A percentile compares a stretch with the other conserved stretches of the same genome.
Evolutionary conservation across 179 eudicot genomes (phyloP).

Genomic region (Beta corolliflora): DNA sequence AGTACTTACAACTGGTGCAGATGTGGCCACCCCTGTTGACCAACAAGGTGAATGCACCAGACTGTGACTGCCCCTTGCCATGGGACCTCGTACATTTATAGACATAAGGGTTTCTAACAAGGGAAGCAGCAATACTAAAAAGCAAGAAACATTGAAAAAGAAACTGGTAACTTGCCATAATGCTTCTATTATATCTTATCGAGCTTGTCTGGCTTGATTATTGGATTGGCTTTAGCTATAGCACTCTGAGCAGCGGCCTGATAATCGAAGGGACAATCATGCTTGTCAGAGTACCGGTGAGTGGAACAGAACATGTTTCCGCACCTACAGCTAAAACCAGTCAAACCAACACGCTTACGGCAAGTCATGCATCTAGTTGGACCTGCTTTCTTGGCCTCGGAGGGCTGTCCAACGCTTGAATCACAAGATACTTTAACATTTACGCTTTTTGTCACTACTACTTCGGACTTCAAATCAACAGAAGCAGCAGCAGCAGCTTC

Average conservation of each 20-base stretch:
- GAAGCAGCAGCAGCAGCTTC: constrained; percentile 31
- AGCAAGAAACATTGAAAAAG: constrained; percentile 15
- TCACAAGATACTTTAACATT: constrained; percentile 25
- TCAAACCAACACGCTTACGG: constrained; percentile 67
- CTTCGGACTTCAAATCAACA: constrained; percentile 24
- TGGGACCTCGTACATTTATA: constrained; percentile 14
- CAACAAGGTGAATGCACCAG: constrained; percentile 25
- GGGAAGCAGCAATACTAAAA: constrained; percentile 26
- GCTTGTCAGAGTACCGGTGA: constrained; percentile 83
- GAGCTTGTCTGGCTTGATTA: constrained; percentile 76
- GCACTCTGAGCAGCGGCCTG: constrained; percentile 58
- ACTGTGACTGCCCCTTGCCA: constrained; percentile 28
- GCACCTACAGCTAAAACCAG: constrained; percentile 70
- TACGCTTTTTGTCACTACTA: constrained; percentile 26
- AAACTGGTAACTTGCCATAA: constrained; percentile 16
- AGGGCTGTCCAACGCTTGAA: constrained; percentile 24
- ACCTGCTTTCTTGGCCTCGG: constrained; percentile 46
- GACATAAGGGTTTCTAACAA: constrained; percentile 19
- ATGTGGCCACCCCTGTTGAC: constrained; percentile 19
- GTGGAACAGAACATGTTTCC: constrained; percentile 64
- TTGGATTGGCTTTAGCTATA: constrained; percentile 70
- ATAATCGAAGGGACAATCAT: constrained; percentile 68
- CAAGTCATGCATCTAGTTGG: constrained; percentile 67
- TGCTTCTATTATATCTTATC: constrained; percentile 50
- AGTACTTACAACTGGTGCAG: constrained; percentile 35